A percentile compares a stretch with the other conserved stretches of the same genome.
phyloP scores from a whole-genome alignment of 169 alveolate species.

The Plasmodium chabaudi region DNA sequence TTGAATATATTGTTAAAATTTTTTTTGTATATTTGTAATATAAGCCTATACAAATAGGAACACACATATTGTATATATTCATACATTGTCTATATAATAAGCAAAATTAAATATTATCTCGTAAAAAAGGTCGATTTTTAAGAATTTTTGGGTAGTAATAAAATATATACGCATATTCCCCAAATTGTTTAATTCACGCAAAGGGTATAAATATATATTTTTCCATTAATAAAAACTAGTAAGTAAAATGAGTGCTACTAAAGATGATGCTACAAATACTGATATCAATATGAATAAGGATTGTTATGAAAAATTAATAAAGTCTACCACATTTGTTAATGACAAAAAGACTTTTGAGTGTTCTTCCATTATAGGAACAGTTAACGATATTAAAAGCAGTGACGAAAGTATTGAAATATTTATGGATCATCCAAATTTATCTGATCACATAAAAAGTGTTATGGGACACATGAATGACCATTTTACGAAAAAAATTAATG shows the following conservation, averaged over 20 bases:
- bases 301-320: constrained; percentile 26
- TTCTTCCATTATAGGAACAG: constrained; percentile 23
- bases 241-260: constrained; percentile 16
- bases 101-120: too few relatives aligned
- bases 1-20: too few relatives aligned
- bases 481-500: constrained; percentile 69
- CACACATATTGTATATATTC: too few relatives aligned
- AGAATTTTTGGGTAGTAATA: too few relatives aligned
- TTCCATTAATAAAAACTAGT: too few relatives aligned
- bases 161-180: too few relatives aligned
- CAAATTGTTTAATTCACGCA: too few relatives aligned
- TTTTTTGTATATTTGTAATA: too few relatives aligned
- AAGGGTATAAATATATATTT: too few relatives aligned
- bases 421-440: constrained; percentile 29
- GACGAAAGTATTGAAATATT: constrained; percentile 55
- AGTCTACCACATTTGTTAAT: constrained; percentile 60
- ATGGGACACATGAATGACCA: constrained; percentile 61
- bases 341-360: constrained; percentile 62
- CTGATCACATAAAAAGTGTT: constrained; percentile 58
- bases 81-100: too few relatives aligned
- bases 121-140: too few relatives aligned
- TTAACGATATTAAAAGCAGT: constrained; percentile 9
- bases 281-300: constrained; percentile 14
- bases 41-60: too few relatives aligned
- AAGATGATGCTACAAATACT: neutral